Evolutionary conservation across 768 basidiomycete genomes (phyloP), one percentile per base, ranked within the genome.

Genomic region (Trametes coccinea): DNA sequence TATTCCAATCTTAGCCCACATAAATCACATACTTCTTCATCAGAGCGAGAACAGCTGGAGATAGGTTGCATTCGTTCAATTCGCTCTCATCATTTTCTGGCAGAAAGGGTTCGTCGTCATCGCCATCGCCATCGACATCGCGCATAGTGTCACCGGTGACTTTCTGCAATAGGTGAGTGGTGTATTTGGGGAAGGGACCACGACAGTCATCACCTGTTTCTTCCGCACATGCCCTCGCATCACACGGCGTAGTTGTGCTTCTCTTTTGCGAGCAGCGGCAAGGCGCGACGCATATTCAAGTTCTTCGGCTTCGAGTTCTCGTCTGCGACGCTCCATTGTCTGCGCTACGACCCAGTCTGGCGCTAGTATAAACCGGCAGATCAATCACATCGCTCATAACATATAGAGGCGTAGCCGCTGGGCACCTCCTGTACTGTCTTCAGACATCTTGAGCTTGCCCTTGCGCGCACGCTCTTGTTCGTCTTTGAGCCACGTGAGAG

Each of bases 321-420:
- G 77, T 55, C 82, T 76, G n/a, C 81, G 76, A 27, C 87, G 82
- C 56, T 85, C 86, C 52, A 86, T 71, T 13, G 90, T 86, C 66
- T 93, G 90, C 27, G 85, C 79, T 13, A 86, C 69, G 0, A 95
- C 88, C 93, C 93, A 95, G 52, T 85, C 84, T 5, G 85, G 87
- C 33, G 75, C 89, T 86, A 60, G 13, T 22, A 3, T 2, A 37
- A 2, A 33, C 0, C 27, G 3, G 13, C 7, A 3, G n/a, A 16
- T 31, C 9, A 31, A 16, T 7, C 9, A 7, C 37, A 13, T 10
- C n/a, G 37, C 48, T n/a, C 14, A 33, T 17, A 34, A 31, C 22
- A 48, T 1, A 17, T 27, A 37, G 3, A n/a, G 11, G 2, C 5
- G 17, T 27, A 4, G 4, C 3, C 11, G 46, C 1, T 6, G 55